phyloP scores from a whole-genome alignment of 345 rosid species.

The Cochlearia excelsa region DNA sequence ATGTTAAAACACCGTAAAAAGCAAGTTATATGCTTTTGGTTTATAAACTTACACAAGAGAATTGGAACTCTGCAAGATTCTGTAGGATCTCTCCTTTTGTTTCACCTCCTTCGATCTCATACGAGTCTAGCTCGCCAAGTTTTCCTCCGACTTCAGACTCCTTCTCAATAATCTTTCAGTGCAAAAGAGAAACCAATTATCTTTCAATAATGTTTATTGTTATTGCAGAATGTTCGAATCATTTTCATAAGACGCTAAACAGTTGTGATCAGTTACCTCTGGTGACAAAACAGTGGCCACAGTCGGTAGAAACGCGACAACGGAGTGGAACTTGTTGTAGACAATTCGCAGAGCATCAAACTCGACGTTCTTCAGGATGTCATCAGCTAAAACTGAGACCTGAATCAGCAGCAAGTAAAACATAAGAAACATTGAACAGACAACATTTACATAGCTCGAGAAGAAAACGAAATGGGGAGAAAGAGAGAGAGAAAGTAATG shows the following conservation, averaged over 20 bases:
- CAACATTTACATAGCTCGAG: not conserved
- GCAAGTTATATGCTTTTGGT: slow-evolving; percentile 8
- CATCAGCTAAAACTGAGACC: slow-evolving; percentile 97
- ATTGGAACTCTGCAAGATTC: slow-evolving; percentile 91
- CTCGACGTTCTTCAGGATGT: slow-evolving; percentile 87
- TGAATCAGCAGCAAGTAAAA: slow-evolving; percentile 34
- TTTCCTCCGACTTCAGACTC: slow-evolving; percentile 84
- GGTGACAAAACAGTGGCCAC: slow-evolving; percentile 84
- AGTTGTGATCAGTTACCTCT: slow-evolving; percentile 46
- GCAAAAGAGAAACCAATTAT: not conserved
- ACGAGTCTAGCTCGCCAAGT: slow-evolving; percentile 87
- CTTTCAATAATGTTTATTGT: not conserved
- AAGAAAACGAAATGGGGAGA: not conserved
- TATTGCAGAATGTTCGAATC: slow-evolving; percentile 13
- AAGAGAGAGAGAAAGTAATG: not conserved
- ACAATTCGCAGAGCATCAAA: slow-evolving; percentile 86
- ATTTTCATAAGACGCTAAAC: slow-evolving; percentile 21
- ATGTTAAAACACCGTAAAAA: not conserved
- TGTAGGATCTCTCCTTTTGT: slow-evolving; percentile 91
- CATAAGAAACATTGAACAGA: slow-evolving; percentile 4
- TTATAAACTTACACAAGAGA: slow-evolving; percentile 79
- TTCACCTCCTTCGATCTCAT: slow-evolving; percentile 96
- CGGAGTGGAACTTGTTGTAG: slow-evolving; percentile 88
- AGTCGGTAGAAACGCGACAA: slow-evolving; percentile 71
- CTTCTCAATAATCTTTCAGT: slow-evolving; percentile 66